Base-by-base conservation (phyloP, 1,284 basidiomycete species). In the Hemileia vastatrix region DNA sequence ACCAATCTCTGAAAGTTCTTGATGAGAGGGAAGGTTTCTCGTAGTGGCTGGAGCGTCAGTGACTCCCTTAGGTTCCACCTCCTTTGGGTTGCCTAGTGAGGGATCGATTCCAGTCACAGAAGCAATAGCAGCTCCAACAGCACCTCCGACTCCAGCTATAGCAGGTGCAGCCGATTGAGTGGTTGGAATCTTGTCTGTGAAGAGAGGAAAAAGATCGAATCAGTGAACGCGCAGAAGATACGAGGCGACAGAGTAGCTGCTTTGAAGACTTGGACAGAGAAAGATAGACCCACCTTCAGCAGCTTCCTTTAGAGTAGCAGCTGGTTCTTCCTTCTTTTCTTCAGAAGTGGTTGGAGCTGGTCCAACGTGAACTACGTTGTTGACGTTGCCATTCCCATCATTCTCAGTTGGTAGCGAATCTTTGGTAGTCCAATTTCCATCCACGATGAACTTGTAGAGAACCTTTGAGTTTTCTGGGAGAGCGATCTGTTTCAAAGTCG, bases 371-470 rank as follows among this genome's bases (percentile, higher is more conserved):
- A 85, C 83, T 57, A 87, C 77, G 70, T 90, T 88, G 76, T 90
- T 90, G 21, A 84, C 72, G 73, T 85, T 86, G 32, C 86, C 86
- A 32, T 78, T 75, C 23, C 76, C 73, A 68, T 88, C 87, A 1
- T 74, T 69, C 72, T 86, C 85, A 57, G 82, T 84, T 4, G 85
- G 83, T 65, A 79, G 79, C 64, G 80, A 79, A 48, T 80, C 78
- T 57, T 80, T 79, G 51, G 81, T 80, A 43, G 77, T 70, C 87
- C 87, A 89, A 63, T 75, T 72, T 32, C 84, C 86, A 70, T 89
- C 87, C 58, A 89, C 86, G 72, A 88, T 78, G 71, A 83, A 89
- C 76, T 89, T 89, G 82, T 86, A 89, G 5, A 78, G 70, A 65
- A 87, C 77, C 69, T 82, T 85, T 57, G 81, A 72, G 54, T 78